phyloP scores from a whole-genome alignment of 1,139 yeast species.

The Candida buenavistaensis region DNA sequence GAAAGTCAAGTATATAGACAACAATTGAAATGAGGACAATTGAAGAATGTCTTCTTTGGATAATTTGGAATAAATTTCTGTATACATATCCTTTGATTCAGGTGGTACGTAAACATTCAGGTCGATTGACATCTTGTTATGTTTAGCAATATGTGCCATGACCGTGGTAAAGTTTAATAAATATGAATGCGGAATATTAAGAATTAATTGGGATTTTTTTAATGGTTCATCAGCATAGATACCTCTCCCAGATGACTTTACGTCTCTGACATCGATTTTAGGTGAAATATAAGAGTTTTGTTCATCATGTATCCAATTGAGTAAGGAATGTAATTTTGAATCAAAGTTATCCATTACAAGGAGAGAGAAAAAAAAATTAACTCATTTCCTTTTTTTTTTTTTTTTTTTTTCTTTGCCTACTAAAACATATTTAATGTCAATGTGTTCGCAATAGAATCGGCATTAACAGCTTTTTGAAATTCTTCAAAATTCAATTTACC shows the following conservation, averaged over 20 bases:
- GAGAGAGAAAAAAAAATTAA: background rate
- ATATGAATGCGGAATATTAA: slow-evolving; percentile 58
- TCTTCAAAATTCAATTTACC: slow-evolving; percentile 86
- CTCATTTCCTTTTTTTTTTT: background rate
- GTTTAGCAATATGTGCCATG: slow-evolving; percentile 33
- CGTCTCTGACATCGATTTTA: slow-evolving; percentile 27
- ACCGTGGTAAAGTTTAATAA: slow-evolving; percentile 64
- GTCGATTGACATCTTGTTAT: slow-evolving; percentile 17
- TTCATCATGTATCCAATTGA: slow-evolving; percentile 28
- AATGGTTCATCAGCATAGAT: slow-evolving; percentile 44
- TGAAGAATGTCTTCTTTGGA: slow-evolving; percentile 27
- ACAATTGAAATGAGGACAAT: slow-evolving; percentile 48
- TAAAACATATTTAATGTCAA: slow-evolving; percentile 51
- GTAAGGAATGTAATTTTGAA: slow-evolving; percentile 9
- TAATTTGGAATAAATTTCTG: slow-evolving; percentile 34
- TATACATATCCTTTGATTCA: slow-evolving; percentile 19
- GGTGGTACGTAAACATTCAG: slow-evolving; percentile 22
- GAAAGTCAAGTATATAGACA: slow-evolving; percentile 48
- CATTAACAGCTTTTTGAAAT: slow-evolving; percentile 73
- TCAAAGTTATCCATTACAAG: slow-evolving; percentile 6
- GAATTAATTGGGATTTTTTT: slow-evolving; percentile 40
- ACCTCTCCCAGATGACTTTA: slow-evolving; percentile 60
- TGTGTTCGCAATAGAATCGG: slow-evolving; percentile 61
- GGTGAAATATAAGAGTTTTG: slow-evolving; percentile 29
- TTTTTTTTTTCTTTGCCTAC: no score